Conservation (phyloP, 208 protist species). For the Wallacemonas rigidus region DNA sequence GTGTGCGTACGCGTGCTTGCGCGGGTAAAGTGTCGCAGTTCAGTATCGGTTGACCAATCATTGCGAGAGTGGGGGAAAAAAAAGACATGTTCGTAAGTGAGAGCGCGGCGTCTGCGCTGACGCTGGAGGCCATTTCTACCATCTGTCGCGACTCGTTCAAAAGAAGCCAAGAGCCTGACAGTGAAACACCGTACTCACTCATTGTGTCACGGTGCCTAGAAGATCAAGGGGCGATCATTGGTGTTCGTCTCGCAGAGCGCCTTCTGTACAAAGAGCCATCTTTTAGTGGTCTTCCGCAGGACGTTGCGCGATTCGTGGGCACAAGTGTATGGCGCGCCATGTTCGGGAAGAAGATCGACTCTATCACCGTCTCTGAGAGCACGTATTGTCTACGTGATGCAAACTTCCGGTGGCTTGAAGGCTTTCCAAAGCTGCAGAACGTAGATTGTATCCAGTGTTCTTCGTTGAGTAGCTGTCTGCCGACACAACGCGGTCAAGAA, state of each 20-base stretch:
- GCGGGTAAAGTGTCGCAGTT: no score
- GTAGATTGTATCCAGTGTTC: slow-evolving; percentile 36
- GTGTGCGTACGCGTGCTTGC: no score
- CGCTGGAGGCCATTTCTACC: slow-evolving; percentile 50
- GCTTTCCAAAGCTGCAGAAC: slow-evolving; percentile 43
- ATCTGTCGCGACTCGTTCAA: slow-evolving; percentile 25
- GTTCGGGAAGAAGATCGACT: slow-evolving; percentile 79
- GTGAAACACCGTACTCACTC: slow-evolving; percentile 8
- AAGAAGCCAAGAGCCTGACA: slow-evolving; percentile 21
- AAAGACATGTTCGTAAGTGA: slow-evolving; percentile 38
- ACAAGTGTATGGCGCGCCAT: slow-evolving; percentile 67
- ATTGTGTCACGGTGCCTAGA: slow-evolving; percentile 37
- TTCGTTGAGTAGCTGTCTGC: slow-evolving; percentile 26
- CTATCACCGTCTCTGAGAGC: slow-evolving; percentile 66
- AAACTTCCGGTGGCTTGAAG: slow-evolving; percentile 69
- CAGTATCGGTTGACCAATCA: no score
- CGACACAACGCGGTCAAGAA: slow-evolving; percentile 7
- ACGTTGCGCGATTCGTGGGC: slow-evolving; percentile 70
- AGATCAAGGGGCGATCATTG: slow-evolving; percentile 60
- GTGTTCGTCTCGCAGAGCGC: slow-evolving; percentile 66
- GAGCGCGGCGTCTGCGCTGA: slow-evolving; percentile 49
- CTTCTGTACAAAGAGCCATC: slow-evolving; percentile 72
- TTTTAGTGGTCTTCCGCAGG: slow-evolving; percentile 55
- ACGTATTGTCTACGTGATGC: slow-evolving; percentile 62
- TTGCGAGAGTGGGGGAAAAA: no score